Percentiles rank a stretch among this genome's conserved stretches.
These are phyloP conservation scores for Camelina laxa DNA, from an alignment of 345 rosid species.

Conservation along the genomic window DNA sequence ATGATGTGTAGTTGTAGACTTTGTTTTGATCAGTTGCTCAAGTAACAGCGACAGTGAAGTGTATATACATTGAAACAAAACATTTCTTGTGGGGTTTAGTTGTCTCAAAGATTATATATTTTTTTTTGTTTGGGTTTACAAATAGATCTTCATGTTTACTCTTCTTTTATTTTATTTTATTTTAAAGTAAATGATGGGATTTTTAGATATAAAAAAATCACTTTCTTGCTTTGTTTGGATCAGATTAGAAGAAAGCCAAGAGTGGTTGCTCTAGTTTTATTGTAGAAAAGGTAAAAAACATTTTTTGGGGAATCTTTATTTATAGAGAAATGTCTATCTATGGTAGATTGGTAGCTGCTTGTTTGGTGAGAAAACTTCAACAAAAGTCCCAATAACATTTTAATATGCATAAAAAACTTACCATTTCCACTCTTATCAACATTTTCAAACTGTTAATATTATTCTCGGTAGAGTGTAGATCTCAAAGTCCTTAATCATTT, in stretches of 20 bases:
- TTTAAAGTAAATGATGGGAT: slow-evolving; percentile 6
- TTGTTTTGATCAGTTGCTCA: slow-evolving; percentile 39
- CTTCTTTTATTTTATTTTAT: slow-evolving; percentile 24
- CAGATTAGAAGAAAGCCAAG: slow-evolving; percentile 31
- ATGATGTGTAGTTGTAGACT: slow-evolving; percentile 37
- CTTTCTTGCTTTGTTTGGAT: slow-evolving; percentile 36
- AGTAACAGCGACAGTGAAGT: slow-evolving; percentile 36
- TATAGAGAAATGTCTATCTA: slow-evolving; percentile 25
- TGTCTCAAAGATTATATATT: slow-evolving; percentile 19
- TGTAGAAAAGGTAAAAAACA: background rate
- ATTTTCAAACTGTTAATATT: slow-evolving; percentile 8
- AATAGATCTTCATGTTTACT: slow-evolving; percentile 41
- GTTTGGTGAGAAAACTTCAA: slow-evolving; percentile 45
- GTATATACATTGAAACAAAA: background rate
- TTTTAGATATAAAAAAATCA: background rate
- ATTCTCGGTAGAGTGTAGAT: slow-evolving; percentile 35
- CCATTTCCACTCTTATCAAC: slow-evolving; percentile 1
- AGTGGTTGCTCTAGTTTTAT: slow-evolving; percentile 9
- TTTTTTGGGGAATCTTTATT: slow-evolving; percentile 19
- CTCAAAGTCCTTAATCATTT: slow-evolving; percentile 17
- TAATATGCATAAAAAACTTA: background rate
- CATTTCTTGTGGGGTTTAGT: slow-evolving; percentile 40
- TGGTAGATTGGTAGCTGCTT: slow-evolving; percentile 43
- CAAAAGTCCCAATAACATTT: slow-evolving; percentile 24
- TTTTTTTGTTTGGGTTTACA: background rate